Evolutionary conservation across 1,284 basidiomycete species (phyloP).

Genomic region (Volvariella volvacea): DNA sequence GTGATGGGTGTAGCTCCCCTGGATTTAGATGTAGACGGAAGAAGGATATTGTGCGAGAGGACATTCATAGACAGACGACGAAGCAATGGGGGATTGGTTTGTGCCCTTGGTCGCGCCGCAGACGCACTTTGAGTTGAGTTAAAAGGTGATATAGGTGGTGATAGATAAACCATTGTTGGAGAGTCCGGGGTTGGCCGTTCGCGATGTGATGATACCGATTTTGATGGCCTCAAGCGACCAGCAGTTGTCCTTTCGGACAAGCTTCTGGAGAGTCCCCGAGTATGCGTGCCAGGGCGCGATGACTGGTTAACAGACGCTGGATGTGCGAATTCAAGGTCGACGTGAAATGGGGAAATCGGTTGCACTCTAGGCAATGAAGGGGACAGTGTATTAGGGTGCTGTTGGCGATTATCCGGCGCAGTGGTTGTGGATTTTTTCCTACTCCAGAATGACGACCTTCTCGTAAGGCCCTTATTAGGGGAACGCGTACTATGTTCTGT

Average conservation of each 20-base stretch:
- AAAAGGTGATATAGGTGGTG: constrained; percentile 11
- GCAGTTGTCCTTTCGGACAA: constrained; percentile 37
- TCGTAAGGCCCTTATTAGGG: constrained; percentile 5
- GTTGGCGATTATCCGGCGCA: not conserved
- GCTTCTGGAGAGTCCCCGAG: constrained; percentile 39
- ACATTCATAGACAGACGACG: constrained; percentile 67
- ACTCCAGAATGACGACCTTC: constrained; percentile 16
- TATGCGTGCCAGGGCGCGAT: constrained; percentile 19
- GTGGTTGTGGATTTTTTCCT: constrained; percentile 14
- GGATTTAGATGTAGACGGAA: constrained; percentile 15
- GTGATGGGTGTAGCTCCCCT: not conserved
- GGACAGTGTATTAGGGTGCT: constrained; percentile 10
- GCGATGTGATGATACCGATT: too few species aligned
- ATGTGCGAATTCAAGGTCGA: constrained; percentile 28
- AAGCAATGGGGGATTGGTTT: constrained; percentile 65
- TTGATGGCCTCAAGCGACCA: too few species aligned
- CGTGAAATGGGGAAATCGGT: constrained; percentile 36
- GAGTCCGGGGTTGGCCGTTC: too few species aligned
- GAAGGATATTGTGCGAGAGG: constrained; percentile 42
- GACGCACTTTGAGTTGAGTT: constrained; percentile 9
- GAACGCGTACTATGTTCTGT: constrained; percentile 7
- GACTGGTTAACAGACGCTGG: constrained; percentile 20
- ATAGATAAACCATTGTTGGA: too few species aligned
- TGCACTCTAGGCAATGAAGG: constrained; percentile 41
- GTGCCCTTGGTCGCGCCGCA: constrained; percentile 43